A percentile compares a stretch with the other conserved stretches of the same genome.
Conservation (phyloP, 106 monocot species). For the Agapanthus africanus region DNA sequence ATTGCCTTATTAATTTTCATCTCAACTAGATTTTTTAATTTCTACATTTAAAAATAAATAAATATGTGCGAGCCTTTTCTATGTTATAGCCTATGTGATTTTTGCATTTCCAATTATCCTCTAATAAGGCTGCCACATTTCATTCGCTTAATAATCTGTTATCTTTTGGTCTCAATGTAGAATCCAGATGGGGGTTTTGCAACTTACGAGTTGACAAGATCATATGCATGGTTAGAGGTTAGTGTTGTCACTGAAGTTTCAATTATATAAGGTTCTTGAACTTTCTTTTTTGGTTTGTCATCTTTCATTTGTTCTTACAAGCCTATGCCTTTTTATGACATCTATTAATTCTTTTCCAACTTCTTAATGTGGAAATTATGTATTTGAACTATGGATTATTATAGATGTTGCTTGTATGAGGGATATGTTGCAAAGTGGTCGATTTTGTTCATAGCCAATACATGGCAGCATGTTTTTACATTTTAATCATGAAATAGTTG, state of each 20-base stretch:
- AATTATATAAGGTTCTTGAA: not conserved
- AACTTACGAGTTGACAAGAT: slow-evolving; percentile 87
- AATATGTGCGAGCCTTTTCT: not conserved
- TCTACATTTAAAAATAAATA: not conserved
- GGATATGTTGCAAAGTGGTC: not conserved
- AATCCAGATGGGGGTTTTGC: slow-evolving; percentile 86
- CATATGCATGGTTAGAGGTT: slow-evolving; percentile 93
- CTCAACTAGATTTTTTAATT: not conserved
- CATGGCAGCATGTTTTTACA: not conserved
- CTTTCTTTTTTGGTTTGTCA: not conserved
- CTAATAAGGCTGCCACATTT: not conserved
- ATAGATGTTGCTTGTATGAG: not conserved
- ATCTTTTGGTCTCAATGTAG: slow-evolving; percentile 27
- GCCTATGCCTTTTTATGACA: not conserved
- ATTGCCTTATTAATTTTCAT: not conserved
- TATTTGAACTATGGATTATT: not conserved
- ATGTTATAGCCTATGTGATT: not conserved
- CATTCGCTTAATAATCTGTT: not conserved
- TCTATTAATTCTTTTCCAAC: not conserved
- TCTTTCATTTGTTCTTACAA: not conserved
- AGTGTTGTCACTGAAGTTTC: not conserved
- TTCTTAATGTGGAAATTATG: not conserved
- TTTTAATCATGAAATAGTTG: not conserved
- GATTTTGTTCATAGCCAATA: not conserved
- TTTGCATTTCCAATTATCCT: not conserved